Base-by-base conservation (phyloP, 768 basidiomycete genomes). In the Amanita jacksonii region DNA sequence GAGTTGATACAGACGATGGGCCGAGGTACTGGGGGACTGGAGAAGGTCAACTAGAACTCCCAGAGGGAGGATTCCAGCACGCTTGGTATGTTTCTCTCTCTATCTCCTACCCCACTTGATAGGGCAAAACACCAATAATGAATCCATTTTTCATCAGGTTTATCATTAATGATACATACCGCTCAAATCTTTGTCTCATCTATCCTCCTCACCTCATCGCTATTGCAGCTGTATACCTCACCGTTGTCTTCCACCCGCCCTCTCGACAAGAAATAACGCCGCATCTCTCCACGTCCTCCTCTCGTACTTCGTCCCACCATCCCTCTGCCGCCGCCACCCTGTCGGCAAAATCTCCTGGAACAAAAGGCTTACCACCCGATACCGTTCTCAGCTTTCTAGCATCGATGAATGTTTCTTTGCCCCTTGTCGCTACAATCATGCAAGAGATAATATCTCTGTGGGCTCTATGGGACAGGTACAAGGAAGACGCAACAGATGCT, bases 131-230 rank as follows among this genome's bases (percentile, higher is more conserved):
- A 13, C 24, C 31, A 18, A n/a, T 4, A 16, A 10, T 32, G 12
- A 15, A 22, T n/a, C n/a, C n/a, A 22, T 37, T 4, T 5, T 1
- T 7, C 18, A 8, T 9, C 49, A 96, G 92, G 88, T 92, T 91
- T 58, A 79, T 97, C 57, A 78, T 99, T 57, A 99, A 98, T 64
- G 94, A 98, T 61, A 91, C 87, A 0, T 97, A 91, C 57, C 79
- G 93, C 42, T 92, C 89, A 4, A 87, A 93, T 44, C 69, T 99
- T 15, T 91, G 89, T 57, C 78, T 99, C n/a, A 63, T 96, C 22
- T 84, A 98, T 57, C 93, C 96, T 0, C 96, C 96, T 0, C 91
- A 98, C 58, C 69, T 97, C 45, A 87, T 98, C 51, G 91, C 94
- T 16, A 76, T 97, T 55, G 82, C 93, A 0, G 85, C 89, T 0